Percentiles rank a stretch among this genome's conserved stretches.
Conservation (phyloP, 495 filamentous ascomycete genomes). For the Pyronema domesticum region DNA sequence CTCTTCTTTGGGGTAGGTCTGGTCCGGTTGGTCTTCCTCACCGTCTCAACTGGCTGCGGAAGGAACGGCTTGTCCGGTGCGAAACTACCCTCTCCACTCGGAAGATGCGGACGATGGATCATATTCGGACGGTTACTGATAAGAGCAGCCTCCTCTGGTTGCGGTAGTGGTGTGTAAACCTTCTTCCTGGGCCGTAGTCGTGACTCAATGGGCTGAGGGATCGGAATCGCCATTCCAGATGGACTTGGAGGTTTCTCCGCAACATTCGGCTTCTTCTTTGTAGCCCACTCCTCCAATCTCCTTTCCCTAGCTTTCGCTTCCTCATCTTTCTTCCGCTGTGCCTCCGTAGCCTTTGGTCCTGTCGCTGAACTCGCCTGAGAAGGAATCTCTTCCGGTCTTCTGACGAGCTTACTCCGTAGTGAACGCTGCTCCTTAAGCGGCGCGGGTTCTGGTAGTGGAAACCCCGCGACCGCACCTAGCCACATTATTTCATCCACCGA, state of each 20-base stretch:
- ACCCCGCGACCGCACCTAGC: conserved; percentile 20
- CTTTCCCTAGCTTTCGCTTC: conserved; percentile 20
- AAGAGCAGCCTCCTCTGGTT: conserved; percentile 14
- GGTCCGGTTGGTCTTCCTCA: conserved; percentile 19
- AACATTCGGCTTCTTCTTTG: conserved; percentile 12
- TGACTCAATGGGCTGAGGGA: conserved; percentile 7
- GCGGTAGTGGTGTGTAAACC: conserved; percentile 20
- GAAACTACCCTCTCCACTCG: conserved; percentile 12
- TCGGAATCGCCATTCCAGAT: background rate
- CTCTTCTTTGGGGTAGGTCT: conserved; percentile 10
- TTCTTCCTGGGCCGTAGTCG: conserved; percentile 12
- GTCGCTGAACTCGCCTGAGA: conserved; percentile 16
- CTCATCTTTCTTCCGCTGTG: conserved; percentile 12
- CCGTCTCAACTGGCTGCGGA: conserved; percentile 21
- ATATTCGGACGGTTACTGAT: conserved; percentile 21
- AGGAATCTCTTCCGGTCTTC: conserved; percentile 20
- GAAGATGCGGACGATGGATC: conserved; percentile 20
- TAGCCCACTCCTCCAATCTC: conserved; percentile 19
- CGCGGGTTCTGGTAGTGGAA: conserved; percentile 12
- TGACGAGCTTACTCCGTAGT: conserved; percentile 19
- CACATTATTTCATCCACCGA: conserved; percentile 24
- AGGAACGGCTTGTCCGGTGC: conserved; percentile 20
- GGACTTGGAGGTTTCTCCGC: background rate
- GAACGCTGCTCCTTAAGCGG: conserved; percentile 14
- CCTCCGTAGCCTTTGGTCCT: conserved; percentile 10